Evolutionary conservation across 495 filamentous ascomycete genomes (phyloP), one percentile per base, ranked within the genome.

Genomic region (Evansstolkia leycettana): DNA sequence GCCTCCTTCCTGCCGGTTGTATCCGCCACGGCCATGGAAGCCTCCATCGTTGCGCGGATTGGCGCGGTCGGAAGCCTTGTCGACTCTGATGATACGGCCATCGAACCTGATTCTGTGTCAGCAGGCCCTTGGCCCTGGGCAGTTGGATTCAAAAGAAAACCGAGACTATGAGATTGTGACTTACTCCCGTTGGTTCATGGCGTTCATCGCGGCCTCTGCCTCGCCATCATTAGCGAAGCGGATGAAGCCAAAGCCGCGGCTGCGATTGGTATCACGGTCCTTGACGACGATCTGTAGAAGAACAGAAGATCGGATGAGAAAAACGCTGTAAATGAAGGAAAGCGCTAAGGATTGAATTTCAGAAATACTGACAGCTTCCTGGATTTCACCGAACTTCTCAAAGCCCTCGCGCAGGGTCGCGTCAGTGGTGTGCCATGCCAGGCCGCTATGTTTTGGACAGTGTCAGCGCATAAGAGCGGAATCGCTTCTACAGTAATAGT

Each of bases 371-470:
- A 96, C 89, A 39, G 89, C 89, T 75, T 96, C 89, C 53, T 94
- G 84, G 38, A 96, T 78, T 17, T 59, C 58, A 16, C 89, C 89
- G 51, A 82, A 94, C 57, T 89, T 73, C 58, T 86, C 78, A 62
- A 96, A 96, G 51, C 94, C 92, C 39, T 74, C 53, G 41, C 79
- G 78, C 26, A 96, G 69, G 26, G 82, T 81, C 2, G 54, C 53
- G 59, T 96, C 89, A 55, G 88, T 85, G 33, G 89, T 96, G 70
- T 94, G 88, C 89, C 89, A 96, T 42, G 89, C 85, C 44, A 96
- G 86, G 70, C 89, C 89, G 49, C 89, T 95, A 45, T 30, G 18
- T 3, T 20, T 47, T 11, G 50, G 28, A 13, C 9, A 37, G 7
- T 28, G 29, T 11, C 7, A 27, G 26, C 12, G 20, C 37, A 37